Conservation (phyloP, 169 alveolate genomes). For the Cryptosporidium xiaoi region DNA sequence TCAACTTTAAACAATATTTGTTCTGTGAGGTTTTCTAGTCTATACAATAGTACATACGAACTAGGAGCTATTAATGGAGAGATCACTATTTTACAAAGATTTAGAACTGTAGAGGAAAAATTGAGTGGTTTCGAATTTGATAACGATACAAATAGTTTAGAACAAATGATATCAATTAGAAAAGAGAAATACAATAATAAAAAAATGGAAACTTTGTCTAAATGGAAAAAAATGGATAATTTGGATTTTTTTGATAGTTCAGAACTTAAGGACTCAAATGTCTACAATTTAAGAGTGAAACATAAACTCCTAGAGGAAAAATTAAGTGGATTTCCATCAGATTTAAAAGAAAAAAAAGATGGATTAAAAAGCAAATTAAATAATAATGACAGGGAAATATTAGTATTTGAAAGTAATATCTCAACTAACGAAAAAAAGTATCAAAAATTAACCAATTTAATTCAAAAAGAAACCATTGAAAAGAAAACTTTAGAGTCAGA, state of each 20-base stretch:
- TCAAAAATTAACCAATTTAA: conserved; percentile 32
- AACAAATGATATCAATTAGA: conserved; percentile 20
- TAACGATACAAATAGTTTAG: not conserved
- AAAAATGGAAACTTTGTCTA: not conserved
- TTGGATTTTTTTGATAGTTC: not conserved
- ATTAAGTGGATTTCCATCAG: conserved; percentile 8
- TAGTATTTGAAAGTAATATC: conserved; percentile 24
- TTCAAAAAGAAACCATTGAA: conserved; percentile 40
- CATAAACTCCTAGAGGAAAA: conserved; percentile 15
- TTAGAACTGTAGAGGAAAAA: not conserved
- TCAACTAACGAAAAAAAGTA: conserved; percentile 34
- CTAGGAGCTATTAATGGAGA: conserved; percentile 50
- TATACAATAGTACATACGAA: conserved; percentile 21
- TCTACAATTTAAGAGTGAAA: not conserved
- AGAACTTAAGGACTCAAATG: not conserved
- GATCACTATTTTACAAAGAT: conserved; percentile 1
- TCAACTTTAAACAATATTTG: too few species aligned
- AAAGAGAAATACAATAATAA: conserved; percentile 9
- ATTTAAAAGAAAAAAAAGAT: conserved; percentile 9
- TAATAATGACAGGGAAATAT: conserved; percentile 19
- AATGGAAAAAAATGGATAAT: conserved; percentile 15
- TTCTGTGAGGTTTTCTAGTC: not conserved
- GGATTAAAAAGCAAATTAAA: not conserved
- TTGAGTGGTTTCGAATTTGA: not conserved
- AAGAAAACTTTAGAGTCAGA: conserved; percentile 49